Percentiles rank a stretch among this genome's conserved stretches.
phyloP scores from a whole-genome alignment of 345 rosid genomes.

The Bruguiera gymnorhiza region DNA sequence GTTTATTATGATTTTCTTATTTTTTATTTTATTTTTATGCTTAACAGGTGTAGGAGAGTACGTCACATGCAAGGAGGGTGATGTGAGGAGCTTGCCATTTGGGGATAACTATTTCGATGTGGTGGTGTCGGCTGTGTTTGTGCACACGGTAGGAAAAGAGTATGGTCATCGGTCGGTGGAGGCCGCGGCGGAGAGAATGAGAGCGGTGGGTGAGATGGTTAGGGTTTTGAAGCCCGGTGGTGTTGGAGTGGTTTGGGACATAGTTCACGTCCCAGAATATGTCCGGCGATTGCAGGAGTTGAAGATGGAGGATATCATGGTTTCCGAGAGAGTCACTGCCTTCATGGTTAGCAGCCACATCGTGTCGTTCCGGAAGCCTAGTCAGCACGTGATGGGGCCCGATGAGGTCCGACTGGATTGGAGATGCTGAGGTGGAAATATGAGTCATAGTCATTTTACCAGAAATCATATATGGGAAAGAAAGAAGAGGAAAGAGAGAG shows the following conservation, averaged over 20 bases:
- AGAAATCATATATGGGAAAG: background rate
- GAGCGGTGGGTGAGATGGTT: slow-evolving; percentile 80
- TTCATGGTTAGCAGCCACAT: slow-evolving; percentile 94
- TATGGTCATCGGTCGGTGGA: slow-evolving; percentile 82
- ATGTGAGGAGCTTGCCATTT: slow-evolving; percentile 78
- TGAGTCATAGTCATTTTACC: background rate
- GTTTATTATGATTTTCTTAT: background rate
- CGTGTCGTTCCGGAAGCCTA: slow-evolving; percentile 75
- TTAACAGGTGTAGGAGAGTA: slow-evolving; percentile 81
- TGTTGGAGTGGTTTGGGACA: slow-evolving; percentile 79
- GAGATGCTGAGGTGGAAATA: slow-evolving; percentile 23
- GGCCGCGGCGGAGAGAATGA: slow-evolving; percentile 82
- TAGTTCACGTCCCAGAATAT: slow-evolving; percentile 76
- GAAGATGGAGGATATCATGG: slow-evolving; percentile 80
- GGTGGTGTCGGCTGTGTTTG: slow-evolving; percentile 82
- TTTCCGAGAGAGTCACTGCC: slow-evolving; percentile 83
- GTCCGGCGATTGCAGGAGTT: slow-evolving; percentile 74
- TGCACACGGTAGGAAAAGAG: slow-evolving; percentile 82
- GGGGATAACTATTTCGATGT: slow-evolving; percentile 85
- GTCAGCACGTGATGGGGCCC: slow-evolving; percentile 51
- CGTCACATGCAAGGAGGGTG: slow-evolving; percentile 90
- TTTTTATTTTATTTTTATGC: background rate
- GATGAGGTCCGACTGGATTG: slow-evolving; percentile 52
- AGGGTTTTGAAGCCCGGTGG: slow-evolving; percentile 88
- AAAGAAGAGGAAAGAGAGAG: background rate